Percentiles rank a stretch among this genome's conserved stretches.
Conservation (phyloP, 2,329 filamentous ascomycete genomes). For the Monilinia aucupariae region DNA sequence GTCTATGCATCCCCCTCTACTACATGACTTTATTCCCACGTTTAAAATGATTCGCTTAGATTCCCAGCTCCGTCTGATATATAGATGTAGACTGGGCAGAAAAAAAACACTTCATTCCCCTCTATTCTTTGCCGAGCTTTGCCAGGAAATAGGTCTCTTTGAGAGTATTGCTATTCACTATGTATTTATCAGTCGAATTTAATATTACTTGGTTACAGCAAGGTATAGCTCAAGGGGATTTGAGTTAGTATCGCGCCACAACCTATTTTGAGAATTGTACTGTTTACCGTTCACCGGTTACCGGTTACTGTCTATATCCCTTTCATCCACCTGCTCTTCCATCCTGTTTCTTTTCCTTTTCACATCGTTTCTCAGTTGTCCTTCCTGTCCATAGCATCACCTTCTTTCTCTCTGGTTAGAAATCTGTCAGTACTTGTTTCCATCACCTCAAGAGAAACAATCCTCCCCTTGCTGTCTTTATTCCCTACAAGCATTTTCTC, state of each 20-base stretch:
- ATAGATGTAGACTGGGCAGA: neutral
- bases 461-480: too few relatives aligned
- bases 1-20: neutral
- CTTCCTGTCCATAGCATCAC: neutral
- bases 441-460: neutral
- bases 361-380: neutral
- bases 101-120: too few relatives aligned
- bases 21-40: neutral
- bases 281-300: too few relatives aligned
- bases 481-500: neutral
- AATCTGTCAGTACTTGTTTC: neutral
- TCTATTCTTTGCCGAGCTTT: neutral
- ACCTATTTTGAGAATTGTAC: fast-evolving
- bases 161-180: neutral
- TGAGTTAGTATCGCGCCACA: neutral
- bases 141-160: fast-evolving
- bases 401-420: neutral
- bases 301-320: neutral
- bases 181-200: neutral
- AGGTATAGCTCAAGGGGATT: neutral
- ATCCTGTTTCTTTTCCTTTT: neutral
- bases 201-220: neutral
- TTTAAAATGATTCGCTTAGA: neutral
- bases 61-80: neutral
- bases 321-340: neutral